phyloP scores from a whole-genome alignment of 2,329 filamentous ascomycete genomes.

The Curvularia lunata region DNA sequence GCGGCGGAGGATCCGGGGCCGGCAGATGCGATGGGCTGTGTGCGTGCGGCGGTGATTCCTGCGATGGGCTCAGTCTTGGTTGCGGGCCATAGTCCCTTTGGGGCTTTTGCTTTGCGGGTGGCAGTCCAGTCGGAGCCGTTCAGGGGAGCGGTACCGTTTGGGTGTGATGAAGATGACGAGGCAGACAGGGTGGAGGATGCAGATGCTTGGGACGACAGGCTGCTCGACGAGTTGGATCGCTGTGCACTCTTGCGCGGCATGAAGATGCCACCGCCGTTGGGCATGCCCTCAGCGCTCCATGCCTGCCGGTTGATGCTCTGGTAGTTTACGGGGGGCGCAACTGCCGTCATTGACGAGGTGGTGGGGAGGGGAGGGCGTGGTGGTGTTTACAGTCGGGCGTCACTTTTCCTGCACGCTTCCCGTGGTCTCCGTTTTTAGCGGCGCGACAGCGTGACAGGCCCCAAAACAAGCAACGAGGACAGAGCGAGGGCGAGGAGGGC shows the following conservation, averaged over 20 bases:
- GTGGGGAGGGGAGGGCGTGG: conserved; percentile 28
- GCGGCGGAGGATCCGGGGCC: conserved; percentile 65
- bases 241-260: conserved; percentile 84
- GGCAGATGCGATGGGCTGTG: conserved; percentile 65
- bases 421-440: conserved; percentile 39
- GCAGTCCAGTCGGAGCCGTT: conserved; percentile 51
- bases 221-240: conserved; percentile 89
- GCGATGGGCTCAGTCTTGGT: conserved; percentile 70
- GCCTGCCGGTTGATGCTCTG: conserved; percentile 65
- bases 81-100: conserved; percentile 67
- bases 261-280: conserved; percentile 75
- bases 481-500: conserved; percentile 1
- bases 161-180: conserved; percentile 61
- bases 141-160: conserved; percentile 63
- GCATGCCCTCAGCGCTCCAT: conserved; percentile 66
- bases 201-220: conserved; percentile 69
- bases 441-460: conserved; percentile 38
- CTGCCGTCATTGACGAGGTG: conserved; percentile 65
- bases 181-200: conserved; percentile 69
- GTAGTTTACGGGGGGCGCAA: conserved; percentile 68
- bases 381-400: conserved; percentile 27
- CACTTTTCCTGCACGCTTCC: conserved; percentile 34
- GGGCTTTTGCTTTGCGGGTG: conserved; percentile 55
- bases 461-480: conserved; percentile 19
- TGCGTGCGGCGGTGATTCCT: conserved; percentile 65